Conservation (phyloP, 2,329 filamentous ascomycete genomes). For the Monilinia aucupariae region DNA sequence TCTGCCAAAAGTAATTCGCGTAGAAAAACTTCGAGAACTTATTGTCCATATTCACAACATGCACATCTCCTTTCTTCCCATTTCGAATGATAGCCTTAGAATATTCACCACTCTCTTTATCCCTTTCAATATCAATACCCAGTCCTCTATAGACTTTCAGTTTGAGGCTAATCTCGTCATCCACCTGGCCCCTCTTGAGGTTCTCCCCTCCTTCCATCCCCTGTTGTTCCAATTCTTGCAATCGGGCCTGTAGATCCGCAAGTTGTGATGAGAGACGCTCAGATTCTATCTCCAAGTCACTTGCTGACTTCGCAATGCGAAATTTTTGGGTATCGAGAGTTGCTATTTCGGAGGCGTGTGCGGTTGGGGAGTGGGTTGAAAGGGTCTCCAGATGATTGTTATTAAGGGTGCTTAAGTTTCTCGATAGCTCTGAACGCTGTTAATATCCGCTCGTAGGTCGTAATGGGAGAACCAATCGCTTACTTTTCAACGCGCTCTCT, state of each 20-base stretch:
- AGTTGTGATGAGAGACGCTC: slow-evolving; percentile 79
- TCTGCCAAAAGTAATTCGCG: slow-evolving; percentile 94
- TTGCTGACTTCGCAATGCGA: slow-evolving; percentile 83
- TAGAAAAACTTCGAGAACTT: slow-evolving; percentile 91
- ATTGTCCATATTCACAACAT: slow-evolving; percentile 88
- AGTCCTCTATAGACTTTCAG: slow-evolving; percentile 87
- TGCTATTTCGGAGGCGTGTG: slow-evolving; percentile 78
- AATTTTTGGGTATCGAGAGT: slow-evolving; percentile 91
- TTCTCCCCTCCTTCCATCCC: slow-evolving; percentile 66
- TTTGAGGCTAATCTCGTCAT: slow-evolving; percentile 65
- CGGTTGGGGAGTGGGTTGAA: slow-evolving; percentile 66
- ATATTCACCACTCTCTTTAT: slow-evolving; percentile 67
- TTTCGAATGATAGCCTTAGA: slow-evolving; percentile 81
- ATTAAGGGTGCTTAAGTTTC: slow-evolving; percentile 67
- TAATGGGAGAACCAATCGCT: slow-evolving; percentile 29
- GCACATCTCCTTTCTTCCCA: slow-evolving; percentile 80
- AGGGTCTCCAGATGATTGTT: slow-evolving; percentile 74
- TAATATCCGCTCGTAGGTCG: not conserved
- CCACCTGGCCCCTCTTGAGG: slow-evolving; percentile 42
- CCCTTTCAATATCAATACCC: slow-evolving; percentile 80
- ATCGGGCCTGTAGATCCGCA: slow-evolving; percentile 64
- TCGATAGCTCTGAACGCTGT: slow-evolving; percentile 52
- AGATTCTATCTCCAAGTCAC: slow-evolving; percentile 88
- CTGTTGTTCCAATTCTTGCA: slow-evolving; percentile 81
- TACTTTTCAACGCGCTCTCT: slow-evolving; percentile 60